A percentile compares a stretch with the other conserved stretches of the same genome.
These are phyloP conservation scores for Colletotrichum paranaense DNA, from an alignment of 2,329 filamentous ascomycete genomes.

Conservation along the genomic window DNA sequence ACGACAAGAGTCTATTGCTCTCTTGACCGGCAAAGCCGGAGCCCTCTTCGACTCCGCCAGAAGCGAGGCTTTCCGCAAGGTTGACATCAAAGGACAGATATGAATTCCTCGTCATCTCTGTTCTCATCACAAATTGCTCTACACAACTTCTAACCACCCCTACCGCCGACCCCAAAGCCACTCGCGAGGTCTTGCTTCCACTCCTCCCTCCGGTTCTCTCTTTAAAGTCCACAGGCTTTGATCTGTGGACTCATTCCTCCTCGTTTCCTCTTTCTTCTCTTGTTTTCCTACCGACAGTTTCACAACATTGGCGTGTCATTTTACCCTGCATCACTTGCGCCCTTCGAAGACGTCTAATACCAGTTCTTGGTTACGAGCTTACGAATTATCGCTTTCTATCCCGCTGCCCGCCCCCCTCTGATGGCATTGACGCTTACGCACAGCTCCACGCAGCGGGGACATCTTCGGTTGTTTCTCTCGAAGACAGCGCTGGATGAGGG, in stretches of 20 bases:
- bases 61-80: constrained; percentile 79
- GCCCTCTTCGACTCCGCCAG: constrained; percentile 80
- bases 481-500: neutral
- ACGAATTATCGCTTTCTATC: constrained; percentile 12
- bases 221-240: neutral
- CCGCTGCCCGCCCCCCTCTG: constrained; percentile 3
- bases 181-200: neutral
- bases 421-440: constrained; percentile 30
- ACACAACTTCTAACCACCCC: constrained; percentile 11
- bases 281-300: constrained; percentile 27
- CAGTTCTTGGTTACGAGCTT: constrained; percentile 21
- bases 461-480: neutral
- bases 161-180: neutral
- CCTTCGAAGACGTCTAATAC: constrained; percentile 10
- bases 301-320: constrained; percentile 14
- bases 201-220: neutral
- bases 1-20: constrained; percentile 77
- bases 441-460: constrained; percentile 24
- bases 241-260: neutral
- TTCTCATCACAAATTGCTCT: constrained; percentile 24
- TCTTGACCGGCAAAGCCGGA: constrained; percentile 80
- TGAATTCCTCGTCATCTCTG: constrained; percentile 54
- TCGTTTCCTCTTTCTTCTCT: constrained; percentile 25
- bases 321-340: constrained; percentile 24
- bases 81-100: constrained; percentile 98